Conservation (phyloP, 1,139 yeast genomes). For the Torulaspora globosa region DNA sequence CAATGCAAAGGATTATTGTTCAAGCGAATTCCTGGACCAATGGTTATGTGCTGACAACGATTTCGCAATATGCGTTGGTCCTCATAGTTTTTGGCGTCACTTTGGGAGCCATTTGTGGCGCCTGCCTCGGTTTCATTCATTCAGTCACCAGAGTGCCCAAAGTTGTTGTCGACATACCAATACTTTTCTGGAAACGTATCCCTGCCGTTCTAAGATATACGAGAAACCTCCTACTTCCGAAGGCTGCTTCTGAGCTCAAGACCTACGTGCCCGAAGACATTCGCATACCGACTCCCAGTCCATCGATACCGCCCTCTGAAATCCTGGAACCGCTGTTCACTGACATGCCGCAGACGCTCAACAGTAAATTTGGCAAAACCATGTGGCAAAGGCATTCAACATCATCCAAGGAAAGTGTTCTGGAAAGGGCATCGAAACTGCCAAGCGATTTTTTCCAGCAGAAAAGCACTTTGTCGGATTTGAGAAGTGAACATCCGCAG, state of each 20-base stretch:
- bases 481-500: slow-evolving; percentile 7
- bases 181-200: slow-evolving; percentile 11
- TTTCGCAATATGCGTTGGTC: slow-evolving; percentile 25
- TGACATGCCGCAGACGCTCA: slow-evolving; percentile 6
- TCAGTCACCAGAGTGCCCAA: slow-evolving; percentile 23
- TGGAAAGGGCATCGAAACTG: slow-evolving; percentile 23
- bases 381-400: slow-evolving; percentile 15
- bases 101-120: slow-evolving; percentile 24
- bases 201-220: slow-evolving; percentile 4
- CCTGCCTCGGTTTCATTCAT: slow-evolving; percentile 23
- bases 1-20: slow-evolving; percentile 18
- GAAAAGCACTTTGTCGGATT: slow-evolving; percentile 5
- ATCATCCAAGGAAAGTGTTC: slow-evolving; percentile 19
- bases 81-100: slow-evolving; percentile 19
- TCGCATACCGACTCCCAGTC: slow-evolving; percentile 8
- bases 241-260: neutral
- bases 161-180: slow-evolving; percentile 20
- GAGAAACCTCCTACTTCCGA: slow-evolving; percentile 2
- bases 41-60: slow-evolving; percentile 16
- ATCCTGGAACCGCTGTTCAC: slow-evolving; percentile 11
- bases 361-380: slow-evolving; percentile 7
- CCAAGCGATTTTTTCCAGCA: slow-evolving; percentile 29
- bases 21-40: slow-evolving; percentile 19
- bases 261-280: slow-evolving; percentile 4
- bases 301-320: slow-evolving; percentile 8